Evolutionary conservation across 192 early-diverging fungal species (phyloP), one percentile per base, ranked within the genome.

Genomic region (Kickxella alabastrina): DNA sequence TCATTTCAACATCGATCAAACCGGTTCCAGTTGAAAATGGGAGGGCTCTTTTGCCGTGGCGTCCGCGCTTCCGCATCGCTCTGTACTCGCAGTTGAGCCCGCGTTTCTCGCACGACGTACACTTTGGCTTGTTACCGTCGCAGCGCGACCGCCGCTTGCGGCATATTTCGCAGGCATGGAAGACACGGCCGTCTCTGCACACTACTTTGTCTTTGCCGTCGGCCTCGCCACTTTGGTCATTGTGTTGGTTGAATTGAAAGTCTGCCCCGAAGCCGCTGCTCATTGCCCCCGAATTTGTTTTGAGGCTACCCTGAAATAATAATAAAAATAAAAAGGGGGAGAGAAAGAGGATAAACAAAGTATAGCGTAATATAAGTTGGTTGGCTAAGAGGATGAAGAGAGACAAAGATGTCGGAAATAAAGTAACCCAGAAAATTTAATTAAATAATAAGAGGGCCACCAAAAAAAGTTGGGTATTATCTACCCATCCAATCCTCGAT

Each of bases 11-110:
- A 38, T 38, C 36, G n/a, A n/a, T n/a, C n/a, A n/a, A n/a, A n/a
- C n/a, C n/a, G n/a, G n/a, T n/a, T n/a, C n/a, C n/a, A n/a, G n/a
- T n/a, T n/a, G n/a, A n/a, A n/a, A n/a, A n/a, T n/a, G n/a, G n/a
- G 10, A 19, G 15, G 4, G 17, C 10, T 25, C 42, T 44, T 49
- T 75, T 75, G 19, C 71, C 71, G 31, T 75, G 71, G 4, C 71
- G 49, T 10, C 71, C 71, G 28, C 71, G 71, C 44, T 75, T 75
- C 47, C 71, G 64, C 71, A 75, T 75, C 29, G 71, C 71, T 25
- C 55, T 50, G 56, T 75, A 75, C 44, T 75, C 59, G 60, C 71
- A 75, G 37, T 52, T 52, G 7, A 75, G 43, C 13, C 71, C 71
- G 9, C 71, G 59, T 5, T 52, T 62, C 28, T 40, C 31, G 12